Conservation (phyloP, 371 early-diverging fungal species). For the Apophysomyces ossiformis region DNA sequence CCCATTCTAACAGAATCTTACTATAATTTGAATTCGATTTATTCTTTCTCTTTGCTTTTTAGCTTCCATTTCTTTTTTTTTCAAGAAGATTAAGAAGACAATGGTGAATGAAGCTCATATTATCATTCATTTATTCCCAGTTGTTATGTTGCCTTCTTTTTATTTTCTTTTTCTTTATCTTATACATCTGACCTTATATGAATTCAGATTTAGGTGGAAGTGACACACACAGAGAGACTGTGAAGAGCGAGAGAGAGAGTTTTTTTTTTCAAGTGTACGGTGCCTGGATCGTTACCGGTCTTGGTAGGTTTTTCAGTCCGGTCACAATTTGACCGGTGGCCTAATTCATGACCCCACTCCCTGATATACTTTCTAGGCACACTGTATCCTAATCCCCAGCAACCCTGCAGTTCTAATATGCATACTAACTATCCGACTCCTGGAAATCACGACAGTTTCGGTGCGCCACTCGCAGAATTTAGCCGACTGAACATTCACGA, state of each 20-base stretch:
- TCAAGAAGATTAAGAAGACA: too few relatives aligned
- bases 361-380: too few relatives aligned
- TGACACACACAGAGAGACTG: too few relatives aligned
- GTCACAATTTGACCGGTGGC: not conserved
- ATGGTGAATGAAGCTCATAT: too few relatives aligned
- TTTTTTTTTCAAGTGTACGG: not conserved
- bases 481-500: slow-evolving; percentile 17
- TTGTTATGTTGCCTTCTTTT: not conserved
- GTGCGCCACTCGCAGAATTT: slow-evolving; percentile 18
- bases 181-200: too few relatives aligned
- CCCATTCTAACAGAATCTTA: too few relatives aligned
- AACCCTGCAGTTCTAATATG: not conserved
- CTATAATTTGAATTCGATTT: too few relatives aligned
- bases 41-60: too few relatives aligned
- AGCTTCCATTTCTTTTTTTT: too few relatives aligned
- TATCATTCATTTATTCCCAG: too few relatives aligned
- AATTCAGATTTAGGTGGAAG: too few relatives aligned
- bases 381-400: slow-evolving; percentile 2
- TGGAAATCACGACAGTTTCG: not conserved
- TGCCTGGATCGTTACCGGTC: not conserved
- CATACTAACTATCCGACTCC: not conserved
- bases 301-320: not conserved
- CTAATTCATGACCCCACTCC: not conserved
- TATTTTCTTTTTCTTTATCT: not conserved
- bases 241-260: too few relatives aligned